These are phyloP conservation scores for Eucalyptus camaldulensis DNA, from an alignment of 345 rosid species.

Conservation along the genomic window DNA sequence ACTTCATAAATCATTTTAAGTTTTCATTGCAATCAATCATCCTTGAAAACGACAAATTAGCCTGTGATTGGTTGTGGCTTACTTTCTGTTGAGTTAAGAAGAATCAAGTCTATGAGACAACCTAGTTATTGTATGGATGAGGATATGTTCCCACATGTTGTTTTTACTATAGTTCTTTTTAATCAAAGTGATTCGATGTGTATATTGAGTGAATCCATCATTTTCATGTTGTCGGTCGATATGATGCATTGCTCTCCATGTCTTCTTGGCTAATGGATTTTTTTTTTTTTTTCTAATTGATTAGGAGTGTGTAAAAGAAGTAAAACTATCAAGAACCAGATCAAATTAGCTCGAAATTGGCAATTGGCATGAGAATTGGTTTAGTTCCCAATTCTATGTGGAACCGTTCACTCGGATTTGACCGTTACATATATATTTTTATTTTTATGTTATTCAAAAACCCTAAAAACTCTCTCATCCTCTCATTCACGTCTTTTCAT, in stretches of 20 bases:
- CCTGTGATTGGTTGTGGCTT: background rate
- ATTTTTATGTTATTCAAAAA: too few species aligned
- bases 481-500: background rate
- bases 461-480: too few species aligned
- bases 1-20: background rate
- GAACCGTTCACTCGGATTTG: accelerated
- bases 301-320: background rate
- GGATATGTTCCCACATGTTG: background rate
- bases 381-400: too few species aligned
- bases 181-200: background rate
- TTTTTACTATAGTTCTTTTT: background rate
- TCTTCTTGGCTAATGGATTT: background rate
- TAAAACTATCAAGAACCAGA: accelerated
- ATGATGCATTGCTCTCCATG: background rate
- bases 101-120: background rate
- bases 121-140: background rate
- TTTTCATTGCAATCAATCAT: background rate
- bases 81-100: background rate
- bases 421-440: too few species aligned
- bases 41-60: background rate
- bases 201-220: background rate
- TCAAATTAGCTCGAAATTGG: too few species aligned
- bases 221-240: background rate
- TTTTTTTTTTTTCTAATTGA: too few species aligned
- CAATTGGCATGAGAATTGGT: too few species aligned